These are phyloP conservation scores for Chaetomium strumarium DNA, from an alignment of 2,329 filamentous ascomycete species.

Conservation along the genomic window DNA sequence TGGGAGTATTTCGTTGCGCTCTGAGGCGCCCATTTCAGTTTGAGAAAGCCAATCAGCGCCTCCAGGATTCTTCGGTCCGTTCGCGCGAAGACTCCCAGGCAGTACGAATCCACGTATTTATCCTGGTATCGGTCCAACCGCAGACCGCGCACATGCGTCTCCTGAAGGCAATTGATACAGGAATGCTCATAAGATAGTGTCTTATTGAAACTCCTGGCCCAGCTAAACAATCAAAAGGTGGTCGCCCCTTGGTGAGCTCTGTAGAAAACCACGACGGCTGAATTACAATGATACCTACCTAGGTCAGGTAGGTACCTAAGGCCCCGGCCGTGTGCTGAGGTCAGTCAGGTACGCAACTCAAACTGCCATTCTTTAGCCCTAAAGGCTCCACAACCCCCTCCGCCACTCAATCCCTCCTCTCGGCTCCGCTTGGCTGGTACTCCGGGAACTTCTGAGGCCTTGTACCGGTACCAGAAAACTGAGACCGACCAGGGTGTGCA, in stretches of 20 bases:
- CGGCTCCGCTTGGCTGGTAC: conserved; percentile 21
- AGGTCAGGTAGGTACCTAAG: too few relatives aligned
- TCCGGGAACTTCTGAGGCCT: conserved; percentile 19
- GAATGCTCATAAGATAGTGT: too few relatives aligned
- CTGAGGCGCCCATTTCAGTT: too few relatives aligned
- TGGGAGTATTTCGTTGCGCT: not conserved
- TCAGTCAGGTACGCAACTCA: not conserved
- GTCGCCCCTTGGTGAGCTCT: too few relatives aligned
- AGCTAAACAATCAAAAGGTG: too few relatives aligned
- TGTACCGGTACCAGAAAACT: conserved; percentile 26
- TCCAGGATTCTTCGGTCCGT: conserved; percentile 21
- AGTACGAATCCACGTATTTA: too few relatives aligned
- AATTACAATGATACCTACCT: too few relatives aligned
- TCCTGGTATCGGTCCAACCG: not conserved
- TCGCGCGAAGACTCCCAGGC: conserved; percentile 12
- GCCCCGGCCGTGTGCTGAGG: too few relatives aligned
- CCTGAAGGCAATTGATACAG: too few relatives aligned
- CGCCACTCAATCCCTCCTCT: conserved; percentile 7
- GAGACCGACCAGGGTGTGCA: conserved; percentile 16
- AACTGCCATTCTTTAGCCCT: conserved; percentile 15
- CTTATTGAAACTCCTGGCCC: too few relatives aligned
- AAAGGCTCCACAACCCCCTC: conserved; percentile 16
- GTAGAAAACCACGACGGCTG: too few relatives aligned
- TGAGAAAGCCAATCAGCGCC: conserved; percentile 2
- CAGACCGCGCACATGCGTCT: not conserved